These are phyloP conservation scores for Penicillium palitans DNA, from an alignment of 2,329 filamentous ascomycete genomes.

Conservation along the genomic window DNA sequence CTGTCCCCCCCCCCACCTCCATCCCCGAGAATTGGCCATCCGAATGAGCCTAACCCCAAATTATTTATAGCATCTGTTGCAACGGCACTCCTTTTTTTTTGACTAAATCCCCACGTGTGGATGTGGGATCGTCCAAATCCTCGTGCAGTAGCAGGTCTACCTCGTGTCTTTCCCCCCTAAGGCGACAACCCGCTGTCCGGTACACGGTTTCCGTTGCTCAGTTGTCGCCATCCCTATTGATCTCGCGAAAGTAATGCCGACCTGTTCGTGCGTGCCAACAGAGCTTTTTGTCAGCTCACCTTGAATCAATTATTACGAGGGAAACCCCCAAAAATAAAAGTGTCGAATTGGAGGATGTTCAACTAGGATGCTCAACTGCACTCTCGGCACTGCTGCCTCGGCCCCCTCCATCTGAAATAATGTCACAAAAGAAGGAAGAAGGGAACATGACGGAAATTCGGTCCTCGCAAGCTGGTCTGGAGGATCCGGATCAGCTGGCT, in stretches of 20 bases:
- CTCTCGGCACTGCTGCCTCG: constrained; percentile 26
- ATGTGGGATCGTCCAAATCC: constrained; percentile 18
- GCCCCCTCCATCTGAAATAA: constrained; percentile 10
- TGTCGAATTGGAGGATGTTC: constrained; percentile 30
- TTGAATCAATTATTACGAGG: constrained; percentile 19
- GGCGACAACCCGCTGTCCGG: constrained; percentile 29
- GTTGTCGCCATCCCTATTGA: constrained; percentile 17
- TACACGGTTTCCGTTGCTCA: constrained; percentile 24
- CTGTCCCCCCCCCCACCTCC: constrained; percentile 3
- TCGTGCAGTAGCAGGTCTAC: constrained; percentile 39
- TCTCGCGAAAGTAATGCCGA: constrained; percentile 36
- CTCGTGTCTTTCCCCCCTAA: constrained; percentile 16
- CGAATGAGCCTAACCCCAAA: constrained; percentile 13
- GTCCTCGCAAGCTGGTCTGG: constrained; percentile 33
- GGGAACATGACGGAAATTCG: constrained; percentile 37
- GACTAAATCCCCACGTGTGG: constrained; percentile 20
- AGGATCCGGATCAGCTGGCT: constrained; percentile 30
- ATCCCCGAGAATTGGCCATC: constrained; percentile 9
- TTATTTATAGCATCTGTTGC: constrained; percentile 19
- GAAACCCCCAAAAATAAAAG: constrained; percentile 10
- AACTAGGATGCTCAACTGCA: constrained; percentile 31
- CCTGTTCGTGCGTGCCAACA: constrained; percentile 26
- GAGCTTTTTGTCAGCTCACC: constrained; percentile 29
- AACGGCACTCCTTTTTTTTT: constrained; percentile 19
- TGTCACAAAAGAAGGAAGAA: constrained; percentile 8